A percentile compares a stretch with the other conserved stretches of the same genome.
These are phyloP conservation scores for Ormosia semicastrata DNA, from an alignment of 306 rosid species.

Conservation along the genomic window DNA sequence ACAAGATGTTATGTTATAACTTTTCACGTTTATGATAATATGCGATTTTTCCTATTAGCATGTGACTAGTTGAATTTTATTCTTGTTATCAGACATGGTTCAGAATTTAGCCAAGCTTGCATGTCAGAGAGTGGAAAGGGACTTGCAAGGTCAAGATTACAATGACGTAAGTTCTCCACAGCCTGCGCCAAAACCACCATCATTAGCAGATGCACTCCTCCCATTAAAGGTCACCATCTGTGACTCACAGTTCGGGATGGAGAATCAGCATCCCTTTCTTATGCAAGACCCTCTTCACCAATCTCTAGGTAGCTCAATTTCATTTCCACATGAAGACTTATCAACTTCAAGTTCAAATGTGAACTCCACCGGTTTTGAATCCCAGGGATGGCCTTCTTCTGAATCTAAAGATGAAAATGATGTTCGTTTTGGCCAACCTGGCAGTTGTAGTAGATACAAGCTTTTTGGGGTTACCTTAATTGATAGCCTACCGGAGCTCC, in stretches of 20 bases:
- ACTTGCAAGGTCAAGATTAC: conserved; percentile 68
- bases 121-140: conserved; percentile 32
- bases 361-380: conserved; percentile 35
- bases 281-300: conserved; percentile 25
- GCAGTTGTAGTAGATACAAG: conserved; percentile 22
- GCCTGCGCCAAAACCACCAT: conserved; percentile 24
- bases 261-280: conserved; percentile 28
- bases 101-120: conserved; percentile 22
- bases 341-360: conserved; percentile 37
- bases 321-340: conserved; percentile 29
- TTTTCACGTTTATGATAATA: conserved; percentile 4
- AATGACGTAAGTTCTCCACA: conserved; percentile 20
- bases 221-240: conserved; percentile 18
- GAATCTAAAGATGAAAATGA: conserved; percentile 41
- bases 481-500: conserved; percentile 57
- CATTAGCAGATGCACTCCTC: background rate
- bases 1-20: background rate
- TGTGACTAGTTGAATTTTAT: conserved; percentile 10
- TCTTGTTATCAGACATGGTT: conserved; percentile 18
- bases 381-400: conserved; percentile 33
- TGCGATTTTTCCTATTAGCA: background rate
- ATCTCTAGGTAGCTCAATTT: conserved; percentile 17
- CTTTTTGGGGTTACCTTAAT: conserved; percentile 58
- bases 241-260: conserved; percentile 9
- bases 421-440: conserved; percentile 35